Conservation (phyloP, 2,329 filamentous ascomycete genomes). For the Thielaviopsis populi region DNA sequence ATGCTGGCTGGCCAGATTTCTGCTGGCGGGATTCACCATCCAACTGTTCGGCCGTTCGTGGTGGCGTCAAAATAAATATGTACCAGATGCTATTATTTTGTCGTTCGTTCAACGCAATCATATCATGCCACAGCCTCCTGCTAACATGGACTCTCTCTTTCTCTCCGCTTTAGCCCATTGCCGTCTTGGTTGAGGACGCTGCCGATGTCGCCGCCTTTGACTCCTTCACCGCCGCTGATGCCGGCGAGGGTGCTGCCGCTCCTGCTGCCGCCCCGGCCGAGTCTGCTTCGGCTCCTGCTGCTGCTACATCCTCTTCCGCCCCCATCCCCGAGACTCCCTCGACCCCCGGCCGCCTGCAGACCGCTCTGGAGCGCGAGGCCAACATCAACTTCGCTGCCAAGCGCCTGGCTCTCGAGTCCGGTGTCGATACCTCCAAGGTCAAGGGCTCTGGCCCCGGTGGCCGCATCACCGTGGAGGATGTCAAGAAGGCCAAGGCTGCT, state of each 20-base stretch:
- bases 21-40: too few species aligned
- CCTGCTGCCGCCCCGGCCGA: slow-evolving; percentile 45
- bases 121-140: too few species aligned
- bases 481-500: slow-evolving; percentile 66
- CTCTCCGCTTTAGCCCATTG: slow-evolving; percentile 58
- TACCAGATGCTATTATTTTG: not conserved
- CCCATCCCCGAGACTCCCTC: slow-evolving; percentile 45
- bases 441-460: slow-evolving; percentile 81
- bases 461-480: slow-evolving; percentile 79
- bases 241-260: slow-evolving; percentile 61
- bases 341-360: slow-evolving; percentile 63
- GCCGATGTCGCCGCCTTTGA: slow-evolving; percentile 78
- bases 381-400: slow-evolving; percentile 58
- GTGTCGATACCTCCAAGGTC: slow-evolving; percentile 57
- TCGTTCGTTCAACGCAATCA: not conserved
- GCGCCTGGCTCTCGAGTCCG: slow-evolving; percentile 72
- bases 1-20: not conserved
- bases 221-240: slow-evolving; percentile 74
- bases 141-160: slow-evolving; percentile 15
- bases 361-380: slow-evolving; percentile 68
- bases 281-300: slow-evolving; percentile 35
- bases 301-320: slow-evolving; percentile 30
- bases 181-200: slow-evolving; percentile 84
- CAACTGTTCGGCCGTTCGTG: not conserved
- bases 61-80: not conserved